These are phyloP conservation scores for Fragaria nilgerrensis DNA, from an alignment of 306 rosid genomes.

Conservation along the genomic window DNA sequence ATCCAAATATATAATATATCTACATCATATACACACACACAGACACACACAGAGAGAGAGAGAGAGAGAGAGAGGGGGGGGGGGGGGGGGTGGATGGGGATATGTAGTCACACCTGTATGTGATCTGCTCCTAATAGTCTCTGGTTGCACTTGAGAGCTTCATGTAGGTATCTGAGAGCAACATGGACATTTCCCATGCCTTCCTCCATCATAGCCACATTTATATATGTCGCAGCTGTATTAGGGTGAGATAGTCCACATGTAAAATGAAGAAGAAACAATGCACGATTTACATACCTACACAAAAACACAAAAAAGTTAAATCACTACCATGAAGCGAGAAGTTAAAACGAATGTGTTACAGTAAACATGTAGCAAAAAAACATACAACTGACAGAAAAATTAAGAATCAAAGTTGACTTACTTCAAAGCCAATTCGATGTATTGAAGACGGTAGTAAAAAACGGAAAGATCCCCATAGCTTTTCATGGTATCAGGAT, in stretches of 20 bases:
- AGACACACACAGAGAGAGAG: background rate
- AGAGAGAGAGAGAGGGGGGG: background rate
- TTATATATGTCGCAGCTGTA: slow-evolving; percentile 97
- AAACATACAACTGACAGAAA: background rate
- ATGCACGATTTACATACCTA: slow-evolving; percentile 94
- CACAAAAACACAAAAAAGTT: slow-evolving; percentile 17
- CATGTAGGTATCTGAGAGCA: slow-evolving; percentile 94
- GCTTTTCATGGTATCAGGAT: slow-evolving; percentile 99
- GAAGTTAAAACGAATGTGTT: background rate
- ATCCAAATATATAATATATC: background rate
- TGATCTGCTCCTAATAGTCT: slow-evolving; percentile 93
- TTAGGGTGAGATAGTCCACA: slow-evolving; percentile 96
- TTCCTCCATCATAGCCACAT: slow-evolving; percentile 99
- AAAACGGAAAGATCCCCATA: slow-evolving; percentile 97
- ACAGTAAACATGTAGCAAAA: background rate
- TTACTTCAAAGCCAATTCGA: slow-evolving; percentile 94
- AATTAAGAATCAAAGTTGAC: slow-evolving; percentile 24
- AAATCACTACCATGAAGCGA: slow-evolving; percentile 24
- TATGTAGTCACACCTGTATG: slow-evolving; percentile 65
- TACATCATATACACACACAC: background rate
- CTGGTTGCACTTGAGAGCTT: slow-evolving; percentile 96
- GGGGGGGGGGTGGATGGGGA: no score
- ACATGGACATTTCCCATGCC: slow-evolving; percentile 95
- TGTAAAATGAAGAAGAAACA: slow-evolving; percentile 91
- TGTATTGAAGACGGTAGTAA: slow-evolving; percentile 91